Evolutionary conservation across 2,329 filamentous ascomycete species (phyloP), one percentile per base, ranked within the genome.

Genomic region (Aspergillus thermomutatus): DNA sequence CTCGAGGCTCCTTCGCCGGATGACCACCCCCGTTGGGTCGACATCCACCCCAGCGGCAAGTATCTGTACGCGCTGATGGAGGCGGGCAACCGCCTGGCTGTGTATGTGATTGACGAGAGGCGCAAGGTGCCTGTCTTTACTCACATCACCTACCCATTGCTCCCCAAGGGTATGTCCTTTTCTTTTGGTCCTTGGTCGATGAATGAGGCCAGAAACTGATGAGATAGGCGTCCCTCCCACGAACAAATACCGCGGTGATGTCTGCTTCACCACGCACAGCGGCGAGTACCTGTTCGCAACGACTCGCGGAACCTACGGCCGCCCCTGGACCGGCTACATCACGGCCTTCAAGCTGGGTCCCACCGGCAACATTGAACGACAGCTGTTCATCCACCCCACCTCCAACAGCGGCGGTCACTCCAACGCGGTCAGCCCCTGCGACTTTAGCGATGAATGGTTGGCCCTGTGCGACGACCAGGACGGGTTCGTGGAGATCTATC

Each of bases 1-100:
- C 80, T 92, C 34, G 83, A 88, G 60, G 90, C 90, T 27, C 90
- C 90, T 0, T 81, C 82, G 48, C 75, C 83, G 2, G 81, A 82
- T 59, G 91, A 96, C 73, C 91, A 94, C 72, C 91, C 91, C 17
- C 85, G 91, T 67, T 96, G 91, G 91, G 89, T 95, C 14, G 90
- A 90, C 64, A 87, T 95, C 71, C 89, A 93, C 72, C 87, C 88
- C 2, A 83, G 83, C 1, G 90, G 90, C 21, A 83, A 86, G 56
- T 92, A 91, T 73, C 81, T 96, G 55, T 96, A 95, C 75, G 90
- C 84, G 7, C 81, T 96, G 64, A 95, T 94, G 89, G 91, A 96
- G 75, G 88, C 87, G n/a, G 90, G 91, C 54, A 96, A 96, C 77
- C 81, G 88, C 52, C 77, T 96, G 55, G 91, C 86, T 72, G 88